Percentiles rank a stretch among this genome's conserved stretches.
These are phyloP conservation scores for Stellera chamaejasme DNA, from an alignment of 345 rosid species.

Conservation along the genomic window DNA sequence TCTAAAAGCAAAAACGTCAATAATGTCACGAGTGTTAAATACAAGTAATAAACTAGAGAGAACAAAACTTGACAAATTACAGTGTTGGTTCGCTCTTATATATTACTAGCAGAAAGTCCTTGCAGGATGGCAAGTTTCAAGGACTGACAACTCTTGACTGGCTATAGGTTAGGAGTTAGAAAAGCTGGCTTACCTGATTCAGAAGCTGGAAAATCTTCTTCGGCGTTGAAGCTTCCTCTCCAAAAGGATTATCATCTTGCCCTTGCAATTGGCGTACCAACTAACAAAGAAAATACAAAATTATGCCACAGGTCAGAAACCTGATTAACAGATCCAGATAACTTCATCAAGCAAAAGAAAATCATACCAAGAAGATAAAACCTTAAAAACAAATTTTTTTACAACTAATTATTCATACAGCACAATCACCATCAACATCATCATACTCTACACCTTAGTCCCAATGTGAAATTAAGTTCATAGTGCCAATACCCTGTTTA, in stretches of 20 bases:
- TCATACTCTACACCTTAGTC: too few relatives aligned
- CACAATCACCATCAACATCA: too few relatives aligned
- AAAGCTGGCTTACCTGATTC: slow-evolving; percentile 51
- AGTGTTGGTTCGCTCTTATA: neutral
- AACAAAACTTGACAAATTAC: neutral
- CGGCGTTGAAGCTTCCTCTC: slow-evolving; percentile 63
- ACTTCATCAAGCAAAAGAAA: neutral
- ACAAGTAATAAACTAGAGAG: neutral
- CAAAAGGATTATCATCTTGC: slow-evolving; percentile 95
- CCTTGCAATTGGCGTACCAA: slow-evolving; percentile 80
- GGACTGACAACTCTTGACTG: neutral
- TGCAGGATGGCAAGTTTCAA: neutral
- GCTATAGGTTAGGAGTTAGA: neutral
- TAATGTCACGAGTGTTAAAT: neutral
- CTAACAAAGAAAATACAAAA: slow-evolving; percentile 26
- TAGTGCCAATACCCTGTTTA: too few relatives aligned
- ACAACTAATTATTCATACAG: too few relatives aligned
- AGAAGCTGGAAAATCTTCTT: slow-evolving; percentile 88
- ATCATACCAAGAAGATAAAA: neutral
- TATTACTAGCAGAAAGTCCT: neutral
- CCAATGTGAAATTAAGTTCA: too few relatives aligned
- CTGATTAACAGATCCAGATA: neutral
- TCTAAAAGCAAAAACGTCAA: slow-evolving; percentile 33
- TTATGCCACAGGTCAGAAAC: too few relatives aligned
- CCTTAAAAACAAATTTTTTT: too few relatives aligned